A percentile compares a stretch with the other conserved stretches of the same genome.
Evolutionary conservation across 192 early-diverging fungal species (phyloP).

Genomic region (Jimgerdemannia lactiflua): DNA sequence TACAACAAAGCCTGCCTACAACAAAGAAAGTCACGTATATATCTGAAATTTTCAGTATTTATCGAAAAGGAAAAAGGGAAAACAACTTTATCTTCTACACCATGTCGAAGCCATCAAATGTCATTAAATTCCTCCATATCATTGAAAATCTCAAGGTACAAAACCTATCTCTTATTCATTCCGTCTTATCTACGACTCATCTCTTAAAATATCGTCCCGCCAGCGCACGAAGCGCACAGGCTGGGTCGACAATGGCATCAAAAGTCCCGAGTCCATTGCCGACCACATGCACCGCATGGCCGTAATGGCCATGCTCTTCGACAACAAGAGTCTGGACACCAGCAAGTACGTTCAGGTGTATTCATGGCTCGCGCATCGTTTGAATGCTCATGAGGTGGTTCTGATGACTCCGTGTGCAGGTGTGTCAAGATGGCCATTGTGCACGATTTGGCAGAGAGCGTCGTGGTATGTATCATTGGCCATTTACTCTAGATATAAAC

Average conservation of each 20-base stretch:
- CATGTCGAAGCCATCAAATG: neutral
- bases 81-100: neutral
- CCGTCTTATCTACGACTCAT: neutral
- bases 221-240: conserved; percentile 91
- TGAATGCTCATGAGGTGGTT: neutral
- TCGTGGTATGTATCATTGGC: conserved; percentile 49
- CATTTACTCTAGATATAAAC: no score
- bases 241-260: conserved; percentile 76
- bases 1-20: no score
- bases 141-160: neutral
- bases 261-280: conserved; percentile 78
- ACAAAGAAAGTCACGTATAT: no score
- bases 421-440: conserved; percentile 93
- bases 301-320: conserved; percentile 81
- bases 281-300: conserved; percentile 98
- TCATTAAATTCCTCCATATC: neutral
- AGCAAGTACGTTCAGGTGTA: conserved; percentile 31
- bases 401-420: conserved; percentile 11
- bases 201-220: neutral
- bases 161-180: neutral
- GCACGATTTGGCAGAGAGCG: conserved; percentile 87
- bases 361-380: neutral
- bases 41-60: no score
- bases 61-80: no score
- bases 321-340: conserved; percentile 64